These are phyloP conservation scores for Rhytidhysteron rufulum DNA, from an alignment of 2,329 filamentous ascomycete species.

Conservation along the genomic window DNA sequence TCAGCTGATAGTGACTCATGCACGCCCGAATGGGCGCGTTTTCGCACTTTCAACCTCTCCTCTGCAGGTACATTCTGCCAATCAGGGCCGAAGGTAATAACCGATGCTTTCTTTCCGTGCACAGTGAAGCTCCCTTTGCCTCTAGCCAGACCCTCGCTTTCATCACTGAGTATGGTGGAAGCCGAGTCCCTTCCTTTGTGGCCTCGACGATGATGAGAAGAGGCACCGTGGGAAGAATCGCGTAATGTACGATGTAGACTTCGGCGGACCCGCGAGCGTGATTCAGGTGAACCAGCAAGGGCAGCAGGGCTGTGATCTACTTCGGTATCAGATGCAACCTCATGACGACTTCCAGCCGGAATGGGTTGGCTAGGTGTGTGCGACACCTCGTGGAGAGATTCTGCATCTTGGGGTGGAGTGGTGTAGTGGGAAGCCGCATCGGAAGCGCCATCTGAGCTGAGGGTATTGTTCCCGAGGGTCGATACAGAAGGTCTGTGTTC, in stretches of 20 bases:
- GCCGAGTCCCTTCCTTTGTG: constrained; percentile 72
- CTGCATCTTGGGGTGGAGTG: constrained; percentile 24
- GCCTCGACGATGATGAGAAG: constrained; percentile 64
- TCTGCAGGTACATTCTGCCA: constrained; percentile 59
- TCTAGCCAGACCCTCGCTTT: constrained; percentile 68
- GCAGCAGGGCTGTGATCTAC: constrained; percentile 21
- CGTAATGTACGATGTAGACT: constrained; percentile 87
- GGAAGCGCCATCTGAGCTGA: constrained; percentile 27
- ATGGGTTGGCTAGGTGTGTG: constrained; percentile 22
- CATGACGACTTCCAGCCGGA: constrained; percentile 20
- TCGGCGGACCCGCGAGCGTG: constrained; percentile 69
- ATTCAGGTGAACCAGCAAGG: constrained; percentile 41
- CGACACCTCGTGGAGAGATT: constrained; percentile 11
- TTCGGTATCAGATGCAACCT: constrained; percentile 27
- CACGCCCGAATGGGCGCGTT: constrained; percentile 30
- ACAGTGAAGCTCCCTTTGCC: constrained; percentile 89
- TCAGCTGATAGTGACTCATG: constrained; percentile 21
- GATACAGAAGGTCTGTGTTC: constrained; percentile 33
- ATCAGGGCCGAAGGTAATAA: constrained; percentile 94
- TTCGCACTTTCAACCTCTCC: constrained; percentile 36
- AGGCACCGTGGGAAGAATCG: constrained; percentile 63
- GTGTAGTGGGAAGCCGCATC: constrained; percentile 27
- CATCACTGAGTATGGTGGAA: constrained; percentile 53
- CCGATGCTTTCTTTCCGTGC: constrained; percentile 95
- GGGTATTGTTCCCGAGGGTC: constrained; percentile 23